These are phyloP conservation scores for Fusarium sp. DNA, from an alignment of 2,329 filamentous ascomycete genomes.

Conservation along the genomic window DNA sequence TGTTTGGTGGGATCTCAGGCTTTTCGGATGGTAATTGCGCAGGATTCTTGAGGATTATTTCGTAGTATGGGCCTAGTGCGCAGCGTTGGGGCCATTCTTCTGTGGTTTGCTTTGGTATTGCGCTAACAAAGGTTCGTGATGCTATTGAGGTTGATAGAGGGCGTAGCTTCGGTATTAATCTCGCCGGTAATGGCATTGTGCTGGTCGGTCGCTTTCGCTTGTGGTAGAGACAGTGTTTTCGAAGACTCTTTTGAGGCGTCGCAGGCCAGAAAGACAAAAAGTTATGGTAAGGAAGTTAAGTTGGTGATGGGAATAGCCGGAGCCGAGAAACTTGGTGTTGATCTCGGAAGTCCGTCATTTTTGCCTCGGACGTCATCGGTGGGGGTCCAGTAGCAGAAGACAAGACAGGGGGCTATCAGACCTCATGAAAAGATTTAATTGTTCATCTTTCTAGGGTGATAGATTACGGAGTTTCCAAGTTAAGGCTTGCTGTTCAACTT, in stretches of 20 bases:
- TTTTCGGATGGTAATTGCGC: conserved; percentile 55
- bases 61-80: conserved; percentile 69
- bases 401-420: neutral
- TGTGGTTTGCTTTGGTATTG: conserved; percentile 29
- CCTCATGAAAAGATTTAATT: too few species aligned
- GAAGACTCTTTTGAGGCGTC: rapidly evolving
- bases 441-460: too few species aligned
- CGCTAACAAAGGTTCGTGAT: conserved; percentile 47
- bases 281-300: conserved; percentile 17
- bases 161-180: conserved; percentile 48
- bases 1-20: conserved; percentile 57
- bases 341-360: conserved; percentile 45
- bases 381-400: conserved; percentile 8
- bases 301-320: conserved; percentile 23
- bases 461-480: too few species aligned
- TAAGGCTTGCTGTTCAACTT: too few species aligned
- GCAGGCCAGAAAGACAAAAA: neutral
- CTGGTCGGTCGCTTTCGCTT: neutral
- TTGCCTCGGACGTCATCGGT: conserved; percentile 51
- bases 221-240: neutral
- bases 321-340: conserved; percentile 40
- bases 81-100: conserved; percentile 53
- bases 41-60: conserved; percentile 63
- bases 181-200: conserved; percentile 49
- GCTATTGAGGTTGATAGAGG: conserved; percentile 42